phyloP scores from a whole-genome alignment of 306 rosid species.

The Geum urbanum region DNA sequence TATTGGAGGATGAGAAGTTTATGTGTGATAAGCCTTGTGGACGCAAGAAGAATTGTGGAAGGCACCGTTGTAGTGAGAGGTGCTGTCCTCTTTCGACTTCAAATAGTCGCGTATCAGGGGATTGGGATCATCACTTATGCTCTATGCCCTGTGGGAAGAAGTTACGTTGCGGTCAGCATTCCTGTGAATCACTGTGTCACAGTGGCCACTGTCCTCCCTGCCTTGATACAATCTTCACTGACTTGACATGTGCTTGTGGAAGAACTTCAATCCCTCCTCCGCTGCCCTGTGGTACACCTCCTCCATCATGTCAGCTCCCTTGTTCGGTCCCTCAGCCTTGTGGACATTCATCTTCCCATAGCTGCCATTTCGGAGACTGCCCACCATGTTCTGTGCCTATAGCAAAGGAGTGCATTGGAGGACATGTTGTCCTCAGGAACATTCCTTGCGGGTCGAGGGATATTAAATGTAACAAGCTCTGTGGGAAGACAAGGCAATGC shows the following conservation, averaged over 20 bases:
- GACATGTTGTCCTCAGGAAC: conserved; percentile 86
- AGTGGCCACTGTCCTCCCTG: conserved; percentile 95
- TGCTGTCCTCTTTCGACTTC: conserved; percentile 76
- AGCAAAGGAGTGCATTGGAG: conserved; percentile 92
- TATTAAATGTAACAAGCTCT: conserved; percentile 80
- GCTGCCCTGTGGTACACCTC: conserved; percentile 75
- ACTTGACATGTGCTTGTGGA: conserved; percentile 83
- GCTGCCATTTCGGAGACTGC: conserved; percentile 96
- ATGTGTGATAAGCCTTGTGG: conserved; percentile 86
- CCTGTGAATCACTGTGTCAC: conserved; percentile 77
- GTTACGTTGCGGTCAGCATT: conserved; percentile 86
- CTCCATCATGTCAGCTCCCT: conserved; percentile 82
- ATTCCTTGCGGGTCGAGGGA: conserved; percentile 94
- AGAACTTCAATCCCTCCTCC: conserved; percentile 87
- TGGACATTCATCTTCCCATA: conserved; percentile 81
- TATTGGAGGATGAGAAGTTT: conserved; percentile 40
- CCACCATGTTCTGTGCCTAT: conserved; percentile 90
- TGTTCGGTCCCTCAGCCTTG: conserved; percentile 85
- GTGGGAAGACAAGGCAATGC: conserved; percentile 91
- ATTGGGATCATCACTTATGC: conserved; percentile 91
- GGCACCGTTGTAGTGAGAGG: conserved; percentile 82
- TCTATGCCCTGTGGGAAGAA: conserved; percentile 78
- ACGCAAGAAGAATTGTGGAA: conserved; percentile 83
- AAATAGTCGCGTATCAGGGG: conserved; percentile 31
- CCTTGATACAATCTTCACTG: conserved; percentile 85